phyloP scores from a whole-genome alignment of 495 filamentous ascomycete species.

The Hypomontagnella submonticulosa region DNA sequence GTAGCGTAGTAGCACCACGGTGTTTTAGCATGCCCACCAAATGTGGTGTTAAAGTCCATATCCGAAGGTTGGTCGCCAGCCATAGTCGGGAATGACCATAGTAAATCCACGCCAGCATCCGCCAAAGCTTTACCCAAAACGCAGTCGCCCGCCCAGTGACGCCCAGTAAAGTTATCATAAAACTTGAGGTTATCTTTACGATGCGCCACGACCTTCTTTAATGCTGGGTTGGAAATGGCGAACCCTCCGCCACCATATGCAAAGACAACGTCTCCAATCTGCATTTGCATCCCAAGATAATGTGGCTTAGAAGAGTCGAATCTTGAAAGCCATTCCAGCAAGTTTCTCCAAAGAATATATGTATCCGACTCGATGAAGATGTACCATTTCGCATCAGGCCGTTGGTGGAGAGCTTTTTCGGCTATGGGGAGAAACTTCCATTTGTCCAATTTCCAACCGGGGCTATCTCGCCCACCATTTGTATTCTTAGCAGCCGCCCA shows the following conservation, averaged over 20 bases:
- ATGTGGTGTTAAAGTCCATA: constrained; percentile 56
- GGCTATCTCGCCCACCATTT: constrained; percentile 44
- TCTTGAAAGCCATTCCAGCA: constrained; percentile 61
- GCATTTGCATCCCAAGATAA: constrained; percentile 63
- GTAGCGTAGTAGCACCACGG: constrained; percentile 63
- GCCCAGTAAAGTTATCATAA: constrained; percentile 49
- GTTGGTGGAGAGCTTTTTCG: constrained; percentile 57
- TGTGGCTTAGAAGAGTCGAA: constrained; percentile 57
- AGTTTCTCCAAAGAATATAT: constrained; percentile 67
- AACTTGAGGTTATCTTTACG: constrained; percentile 40
- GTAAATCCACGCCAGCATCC: constrained; percentile 54
- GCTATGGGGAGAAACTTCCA: constrained; percentile 75
- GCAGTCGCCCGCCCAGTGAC: constrained; percentile 66
- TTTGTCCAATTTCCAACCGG: constrained; percentile 69
- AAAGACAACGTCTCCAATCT: constrained; percentile 54
- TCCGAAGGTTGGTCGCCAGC: constrained; percentile 52
- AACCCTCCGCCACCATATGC: constrained; percentile 67
- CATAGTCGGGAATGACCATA: constrained; percentile 60
- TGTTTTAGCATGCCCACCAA: constrained; percentile 52
- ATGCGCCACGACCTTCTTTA: constrained; percentile 53
- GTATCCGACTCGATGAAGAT: constrained; percentile 73
- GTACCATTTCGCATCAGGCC: constrained; percentile 68
- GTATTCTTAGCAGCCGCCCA: constrained; percentile 47
- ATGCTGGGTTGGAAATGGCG: constrained; percentile 61
- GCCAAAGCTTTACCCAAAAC: constrained; percentile 61